Evolutionary conservation across 352 stramenopile genomes (phyloP).

Genomic region (Peronospora farinosa): DNA sequence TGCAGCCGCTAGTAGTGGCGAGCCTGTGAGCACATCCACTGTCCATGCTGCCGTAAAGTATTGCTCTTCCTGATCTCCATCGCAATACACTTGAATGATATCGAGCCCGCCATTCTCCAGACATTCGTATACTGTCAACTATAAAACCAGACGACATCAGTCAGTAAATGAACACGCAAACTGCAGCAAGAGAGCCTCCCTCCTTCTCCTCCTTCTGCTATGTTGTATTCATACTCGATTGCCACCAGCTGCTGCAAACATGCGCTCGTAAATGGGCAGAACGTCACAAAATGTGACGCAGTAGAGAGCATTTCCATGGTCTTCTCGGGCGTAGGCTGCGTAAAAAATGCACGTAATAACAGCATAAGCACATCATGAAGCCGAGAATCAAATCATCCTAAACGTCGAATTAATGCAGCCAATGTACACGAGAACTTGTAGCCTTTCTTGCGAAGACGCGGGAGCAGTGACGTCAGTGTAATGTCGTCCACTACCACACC

Average conservation of each 20-base stretch:
- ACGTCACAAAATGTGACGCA: conserved; percentile 70
- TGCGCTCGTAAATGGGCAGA: conserved; percentile 54
- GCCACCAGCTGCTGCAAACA: conserved; percentile 65
- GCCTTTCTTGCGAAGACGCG: conserved; percentile 50
- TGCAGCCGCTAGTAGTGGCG: conserved; percentile 62
- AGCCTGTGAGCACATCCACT: conserved; percentile 57
- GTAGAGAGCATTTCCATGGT: conserved; percentile 74
- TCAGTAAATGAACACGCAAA: background rate
- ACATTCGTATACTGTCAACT: conserved; percentile 78
- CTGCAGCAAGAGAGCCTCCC: background rate
- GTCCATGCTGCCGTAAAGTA: conserved; percentile 80
- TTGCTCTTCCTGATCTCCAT: conserved; percentile 72
- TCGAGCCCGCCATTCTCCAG: conserved; percentile 65
- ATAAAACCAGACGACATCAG: background rate
- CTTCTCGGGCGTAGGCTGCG: conserved; percentile 59
- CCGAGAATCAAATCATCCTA: background rate
- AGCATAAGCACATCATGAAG: background rate
- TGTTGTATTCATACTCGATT: conserved; percentile 42
- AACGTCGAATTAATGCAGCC: background rate
- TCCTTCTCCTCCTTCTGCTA: background rate
- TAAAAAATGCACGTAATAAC: background rate
- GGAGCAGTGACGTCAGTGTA: conserved; percentile 29
- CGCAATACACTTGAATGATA: conserved; percentile 73
- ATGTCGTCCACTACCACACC: conserved; percentile 12
- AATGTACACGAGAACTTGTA: conserved; percentile 63